Evolutionary conservation across 805 yeast genomes (phyloP).

Genomic region (Monosporozyma solicola): DNA sequence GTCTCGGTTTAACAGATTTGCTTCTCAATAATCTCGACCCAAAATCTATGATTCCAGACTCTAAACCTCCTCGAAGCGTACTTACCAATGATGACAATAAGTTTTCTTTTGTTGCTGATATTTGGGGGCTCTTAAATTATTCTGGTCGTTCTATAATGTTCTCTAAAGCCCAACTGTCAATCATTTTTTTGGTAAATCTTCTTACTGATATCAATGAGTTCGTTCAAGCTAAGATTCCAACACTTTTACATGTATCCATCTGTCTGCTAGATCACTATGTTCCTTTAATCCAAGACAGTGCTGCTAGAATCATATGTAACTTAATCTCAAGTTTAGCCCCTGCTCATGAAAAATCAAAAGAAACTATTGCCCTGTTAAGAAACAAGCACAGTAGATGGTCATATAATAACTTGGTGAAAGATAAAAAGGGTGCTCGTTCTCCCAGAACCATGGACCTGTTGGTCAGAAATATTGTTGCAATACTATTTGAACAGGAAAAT

Average conservation of each 20-base stretch:
- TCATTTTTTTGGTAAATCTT: slow-evolving; percentile 77
- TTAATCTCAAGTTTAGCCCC: slow-evolving; percentile 54
- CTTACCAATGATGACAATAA: slow-evolving; percentile 31
- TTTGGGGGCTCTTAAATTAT: slow-evolving; percentile 46
- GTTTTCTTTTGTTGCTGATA: slow-evolving; percentile 71
- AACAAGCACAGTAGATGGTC: slow-evolving; percentile 56
- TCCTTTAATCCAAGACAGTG: slow-evolving; percentile 74
- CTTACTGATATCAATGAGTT: slow-evolving; percentile 59
- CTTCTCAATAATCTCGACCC: slow-evolving; percentile 70
- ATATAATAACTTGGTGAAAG: slow-evolving; percentile 75
- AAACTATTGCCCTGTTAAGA: slow-evolving; percentile 50
- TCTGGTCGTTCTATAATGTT: slow-evolving; percentile 64
- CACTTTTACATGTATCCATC: slow-evolving; percentile 69
- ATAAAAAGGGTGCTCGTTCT: slow-evolving; percentile 70
- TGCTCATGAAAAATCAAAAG: slow-evolving; percentile 44
- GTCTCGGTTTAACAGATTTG: slow-evolving; percentile 46
- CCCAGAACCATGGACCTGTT: slow-evolving; percentile 78
- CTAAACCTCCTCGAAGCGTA: slow-evolving; percentile 32
- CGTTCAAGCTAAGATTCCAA: slow-evolving; percentile 51
- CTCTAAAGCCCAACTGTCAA: slow-evolving; percentile 79
- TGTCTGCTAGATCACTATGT: slow-evolving; percentile 84
- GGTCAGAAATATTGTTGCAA: slow-evolving; percentile 51
- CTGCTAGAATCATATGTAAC: slow-evolving; percentile 65
- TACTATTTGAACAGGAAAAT: slow-evolving; percentile 42
- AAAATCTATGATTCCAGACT: slow-evolving; percentile 76